phyloP scores from a whole-genome alignment of 106 monocot species.

The Alisma plantagoaquatica region DNA sequence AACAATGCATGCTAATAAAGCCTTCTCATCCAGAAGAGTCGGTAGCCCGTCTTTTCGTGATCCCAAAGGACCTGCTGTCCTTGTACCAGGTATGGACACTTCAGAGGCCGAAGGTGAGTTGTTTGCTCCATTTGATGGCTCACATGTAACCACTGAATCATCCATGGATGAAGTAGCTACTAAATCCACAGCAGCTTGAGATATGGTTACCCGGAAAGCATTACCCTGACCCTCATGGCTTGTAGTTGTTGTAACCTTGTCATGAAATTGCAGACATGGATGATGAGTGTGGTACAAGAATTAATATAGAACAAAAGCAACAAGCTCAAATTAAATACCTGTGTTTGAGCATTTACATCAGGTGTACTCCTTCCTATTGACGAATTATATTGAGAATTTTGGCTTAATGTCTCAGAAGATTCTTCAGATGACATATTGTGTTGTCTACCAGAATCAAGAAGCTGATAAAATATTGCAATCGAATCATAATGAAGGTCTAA shows the following conservation, averaged over 20 bases:
- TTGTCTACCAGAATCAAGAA: slow-evolving; percentile 30
- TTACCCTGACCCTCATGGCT: slow-evolving; percentile 12
- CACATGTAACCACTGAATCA: slow-evolving; percentile 12
- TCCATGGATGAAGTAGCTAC: too few relatives aligned
- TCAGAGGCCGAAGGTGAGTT: slow-evolving; percentile 15
- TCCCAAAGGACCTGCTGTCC: slow-evolving; percentile 9
- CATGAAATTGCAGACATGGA: slow-evolving; percentile 17
- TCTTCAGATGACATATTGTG: slow-evolving; percentile 18
- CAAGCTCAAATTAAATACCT: slow-evolving; percentile 25
- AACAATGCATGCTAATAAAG: slow-evolving; percentile 91
- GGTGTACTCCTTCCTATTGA: slow-evolving; percentile 12
- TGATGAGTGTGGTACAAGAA: too few relatives aligned
- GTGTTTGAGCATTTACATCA: slow-evolving; percentile 28
- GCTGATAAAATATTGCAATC: too few relatives aligned
- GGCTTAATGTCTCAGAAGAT: slow-evolving; percentile 13
- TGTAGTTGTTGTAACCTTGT: slow-evolving; percentile 15
- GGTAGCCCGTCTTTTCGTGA: slow-evolving; percentile 22
- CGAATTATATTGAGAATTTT: slow-evolving; percentile 22
- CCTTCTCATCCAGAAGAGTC: slow-evolving; percentile 74
- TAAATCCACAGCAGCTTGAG: too few relatives aligned
- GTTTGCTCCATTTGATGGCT: slow-evolving; percentile 17
- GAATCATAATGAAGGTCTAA: too few relatives aligned
- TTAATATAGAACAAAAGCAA: too few relatives aligned
- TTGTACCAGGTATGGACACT: slow-evolving; percentile 11
- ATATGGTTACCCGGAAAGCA: too few relatives aligned